Base-by-base conservation (phyloP, 305 asterid species). In the Solanum hybrid region DNA sequence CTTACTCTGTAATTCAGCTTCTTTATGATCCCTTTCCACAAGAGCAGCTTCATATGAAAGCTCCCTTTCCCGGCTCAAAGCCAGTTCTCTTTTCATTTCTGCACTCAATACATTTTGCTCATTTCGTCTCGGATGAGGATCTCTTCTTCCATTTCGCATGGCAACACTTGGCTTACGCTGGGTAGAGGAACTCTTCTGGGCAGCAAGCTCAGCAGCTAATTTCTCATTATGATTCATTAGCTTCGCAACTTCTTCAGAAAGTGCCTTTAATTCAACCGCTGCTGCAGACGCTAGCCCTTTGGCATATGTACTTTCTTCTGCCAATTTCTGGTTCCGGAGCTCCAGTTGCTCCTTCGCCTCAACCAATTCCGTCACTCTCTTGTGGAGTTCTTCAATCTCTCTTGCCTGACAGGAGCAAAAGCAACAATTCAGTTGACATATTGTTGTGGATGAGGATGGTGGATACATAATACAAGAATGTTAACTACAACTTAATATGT, bases 281-380 rank as follows among this genome's bases (percentile, higher is more conserved):
- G 99, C 99, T 69, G 99, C 99, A 69, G 99, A 98, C 78, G 99
- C 99, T 90, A 98, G 92, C 86, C 98, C 99, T 93, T 98, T 96
- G 88, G 99, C 99, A 37, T 98, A 98, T 29, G 97, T 93, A 92
- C 99, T 94, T 78, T 98, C 99, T 88, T 96, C 99, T 6, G 98
- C 98, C 76, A 98, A 95, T 95, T 96, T 98, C 88, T 92, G 96
- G 94, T 96, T 98, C 91, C 94, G 95, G 73, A 92, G 91, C 92
- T 96, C 99, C 37, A 98, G 93, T 90, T 96, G 98, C 66, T 94
- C 96, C 88, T 95, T 96, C 85, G 92, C 89, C 69, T 94, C 94
- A 3, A 91, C 93, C 86, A 95, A 36, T 86, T 93, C 97, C 45
- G 90, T 85, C 76, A 98, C 90, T 91, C 91, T 95, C 90, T 90